Percentiles rank a stretch among this genome's conserved stretches.
These are phyloP conservation scores for Fraxinus americana DNA, from an alignment of 257 asterid genomes.

Conservation along the genomic window DNA sequence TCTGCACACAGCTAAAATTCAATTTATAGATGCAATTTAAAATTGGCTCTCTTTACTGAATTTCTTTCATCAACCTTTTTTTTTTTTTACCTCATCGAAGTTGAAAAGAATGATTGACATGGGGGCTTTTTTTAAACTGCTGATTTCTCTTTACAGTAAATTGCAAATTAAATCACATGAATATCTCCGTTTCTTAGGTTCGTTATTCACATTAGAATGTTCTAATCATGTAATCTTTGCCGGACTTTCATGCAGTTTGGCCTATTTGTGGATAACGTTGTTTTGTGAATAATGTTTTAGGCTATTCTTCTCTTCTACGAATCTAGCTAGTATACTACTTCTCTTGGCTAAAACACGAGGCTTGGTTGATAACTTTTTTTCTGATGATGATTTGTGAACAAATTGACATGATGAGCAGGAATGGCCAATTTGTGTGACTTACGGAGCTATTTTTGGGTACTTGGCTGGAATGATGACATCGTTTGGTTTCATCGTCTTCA, in stretches of 20 bases:
- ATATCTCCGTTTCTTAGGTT: too few relatives aligned
- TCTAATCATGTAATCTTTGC: background rate
- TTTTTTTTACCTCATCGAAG: background rate
- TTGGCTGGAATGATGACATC: constrained; percentile 61
- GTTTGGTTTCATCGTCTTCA: constrained; percentile 43
- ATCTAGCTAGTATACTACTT: too few relatives aligned
- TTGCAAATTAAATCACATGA: too few relatives aligned
- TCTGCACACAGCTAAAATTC: background rate
- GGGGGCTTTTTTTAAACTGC: background rate
- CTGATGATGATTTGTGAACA: background rate
- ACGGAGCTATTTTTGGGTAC: constrained; percentile 81
- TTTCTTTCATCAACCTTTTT: background rate
- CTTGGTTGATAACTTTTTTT: background rate
- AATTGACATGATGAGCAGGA: constrained; percentile 50
- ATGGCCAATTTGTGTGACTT: constrained; percentile 94
- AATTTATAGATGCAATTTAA: background rate
- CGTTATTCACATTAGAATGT: too few relatives aligned
- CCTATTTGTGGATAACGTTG: background rate
- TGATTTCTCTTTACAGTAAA: too few relatives aligned
- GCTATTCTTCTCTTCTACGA: too few relatives aligned
- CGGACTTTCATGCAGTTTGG: background rate
- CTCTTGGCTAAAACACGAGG: background rate
- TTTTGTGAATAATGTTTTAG: background rate
- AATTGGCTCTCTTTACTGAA: background rate
- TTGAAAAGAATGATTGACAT: background rate